A percentile compares a stretch with the other conserved stretches of the same genome.
Conservation (phyloP, 495 filamentous ascomycete genomes). For the Penicillium argentinense region DNA sequence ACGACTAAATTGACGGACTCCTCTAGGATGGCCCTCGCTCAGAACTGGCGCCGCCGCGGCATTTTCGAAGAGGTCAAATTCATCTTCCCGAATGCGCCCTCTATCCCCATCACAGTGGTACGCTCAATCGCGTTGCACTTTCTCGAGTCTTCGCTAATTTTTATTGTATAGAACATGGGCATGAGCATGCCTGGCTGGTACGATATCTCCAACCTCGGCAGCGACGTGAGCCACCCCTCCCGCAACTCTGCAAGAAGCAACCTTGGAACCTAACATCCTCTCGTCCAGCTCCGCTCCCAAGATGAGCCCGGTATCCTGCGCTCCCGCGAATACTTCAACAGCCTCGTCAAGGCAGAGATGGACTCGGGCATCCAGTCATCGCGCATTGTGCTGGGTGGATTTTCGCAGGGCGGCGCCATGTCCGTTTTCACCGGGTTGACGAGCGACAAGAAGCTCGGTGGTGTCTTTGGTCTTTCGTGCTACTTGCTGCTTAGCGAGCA, state of each 20-base stretch:
- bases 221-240: constrained; percentile 35
- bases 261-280: constrained; percentile 41
- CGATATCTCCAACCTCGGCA: constrained; percentile 67
- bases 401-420: constrained; percentile 64
- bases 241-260: too few species aligned
- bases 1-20: neutral
- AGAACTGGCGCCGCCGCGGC: constrained; percentile 82
- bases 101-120: constrained; percentile 85
- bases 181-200: constrained; percentile 93
- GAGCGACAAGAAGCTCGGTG: constrained; percentile 70
- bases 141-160: neutral
- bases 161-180: constrained; percentile 66
- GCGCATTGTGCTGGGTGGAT: constrained; percentile 78
- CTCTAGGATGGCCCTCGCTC: constrained; percentile 69
- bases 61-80: constrained; percentile 90
- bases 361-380: constrained; percentile 77
- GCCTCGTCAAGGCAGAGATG: constrained; percentile 78
- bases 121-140: constrained; percentile 19
- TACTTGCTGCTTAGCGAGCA: constrained; percentile 78
- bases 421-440: constrained; percentile 69
- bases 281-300: constrained; percentile 43
- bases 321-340: constrained; percentile 73
- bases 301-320: constrained; percentile 79
- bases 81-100: constrained; percentile 90
- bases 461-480: constrained; percentile 81